A percentile compares a stretch with the other conserved stretches of the same genome.
phyloP scores from a whole-genome alignment of 2,329 filamentous ascomycete species.

The Ophiognomonia clavigignenti-juglandacearum region DNA sequence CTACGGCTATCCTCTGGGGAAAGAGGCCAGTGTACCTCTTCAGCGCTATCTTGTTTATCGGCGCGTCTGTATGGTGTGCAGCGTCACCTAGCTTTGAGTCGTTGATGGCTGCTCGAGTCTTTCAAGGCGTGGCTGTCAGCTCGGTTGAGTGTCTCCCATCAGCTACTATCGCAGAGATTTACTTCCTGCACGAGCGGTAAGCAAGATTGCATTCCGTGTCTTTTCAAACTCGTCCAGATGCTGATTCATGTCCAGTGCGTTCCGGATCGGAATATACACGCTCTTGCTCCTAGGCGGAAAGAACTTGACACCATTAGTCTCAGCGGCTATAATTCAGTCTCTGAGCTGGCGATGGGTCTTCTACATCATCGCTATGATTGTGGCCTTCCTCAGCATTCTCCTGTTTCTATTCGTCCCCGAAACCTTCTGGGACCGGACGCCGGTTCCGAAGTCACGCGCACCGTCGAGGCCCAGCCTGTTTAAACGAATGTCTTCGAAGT shows the following conservation, averaged over 20 bases:
- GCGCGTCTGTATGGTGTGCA: conserved; percentile 79
- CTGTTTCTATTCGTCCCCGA: conserved; percentile 91
- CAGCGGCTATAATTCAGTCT: conserved; percentile 74
- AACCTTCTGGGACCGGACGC: conserved; percentile 90
- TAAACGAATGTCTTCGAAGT: conserved; percentile 41
- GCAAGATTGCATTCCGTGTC: neutral
- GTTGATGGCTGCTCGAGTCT: conserved; percentile 73
- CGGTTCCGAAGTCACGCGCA: conserved; percentile 37
- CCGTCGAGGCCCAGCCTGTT: conserved; percentile 34
- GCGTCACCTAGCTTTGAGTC: conserved; percentile 76
- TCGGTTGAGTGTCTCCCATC: conserved; percentile 90
- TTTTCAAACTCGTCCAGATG: neutral
- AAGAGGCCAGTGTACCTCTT: conserved; percentile 87
- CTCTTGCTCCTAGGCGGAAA: conserved; percentile 84
- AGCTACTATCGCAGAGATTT: conserved; percentile 93
- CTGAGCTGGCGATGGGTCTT: conserved; percentile 89
- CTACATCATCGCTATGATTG: conserved; percentile 80
- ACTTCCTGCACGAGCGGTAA: conserved; percentile 80
- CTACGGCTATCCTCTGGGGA: conserved; percentile 85
- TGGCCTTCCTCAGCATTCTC: conserved; percentile 63
- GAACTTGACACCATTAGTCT: conserved; percentile 82
- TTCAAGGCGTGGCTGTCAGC: conserved; percentile 83
- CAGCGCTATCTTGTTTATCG: conserved; percentile 71
- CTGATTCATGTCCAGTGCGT: conserved; percentile 47
- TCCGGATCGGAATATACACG: conserved; percentile 89